These are phyloP conservation scores for Rasamsonia emersonii DNA, from an alignment of 2,329 filamentous ascomycete genomes.

Conservation along the genomic window DNA sequence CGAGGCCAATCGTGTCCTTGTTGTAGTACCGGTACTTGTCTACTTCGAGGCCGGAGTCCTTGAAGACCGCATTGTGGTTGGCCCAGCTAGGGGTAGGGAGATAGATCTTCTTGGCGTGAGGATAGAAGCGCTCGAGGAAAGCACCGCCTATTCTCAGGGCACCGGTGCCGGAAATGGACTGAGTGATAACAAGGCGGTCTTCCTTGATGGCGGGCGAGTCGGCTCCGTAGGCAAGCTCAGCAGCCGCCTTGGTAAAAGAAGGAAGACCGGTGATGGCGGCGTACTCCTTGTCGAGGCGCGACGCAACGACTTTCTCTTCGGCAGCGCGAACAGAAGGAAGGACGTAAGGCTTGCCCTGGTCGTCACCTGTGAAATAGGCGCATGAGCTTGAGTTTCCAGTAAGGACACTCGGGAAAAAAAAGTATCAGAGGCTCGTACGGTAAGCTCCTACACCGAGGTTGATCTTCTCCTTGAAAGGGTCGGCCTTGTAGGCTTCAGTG, in stretches of 20 bases:
- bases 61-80: slow-evolving; percentile 96
- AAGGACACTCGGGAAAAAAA: slow-evolving; percentile 1
- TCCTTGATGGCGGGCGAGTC: slow-evolving; percentile 67
- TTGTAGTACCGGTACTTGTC: slow-evolving; percentile 98
- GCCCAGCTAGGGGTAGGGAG: slow-evolving; percentile 95
- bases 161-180: slow-evolving; percentile 96
- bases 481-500: slow-evolving; percentile 98
- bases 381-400: not conserved
- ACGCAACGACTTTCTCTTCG: slow-evolving; percentile 74
- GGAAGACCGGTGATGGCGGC: slow-evolving; percentile 94
- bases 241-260: slow-evolving; percentile 86
- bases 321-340: slow-evolving; percentile 86
- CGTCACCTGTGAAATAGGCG: slow-evolving; percentile 48
- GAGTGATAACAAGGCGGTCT: slow-evolving; percentile 78
- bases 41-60: slow-evolving; percentile 81
- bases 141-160: slow-evolving; percentile 89
- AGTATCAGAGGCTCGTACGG: too few species aligned
- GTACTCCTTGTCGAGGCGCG: slow-evolving; percentile 89
- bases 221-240: slow-evolving; percentile 79
- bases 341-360: slow-evolving; percentile 95
- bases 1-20: slow-evolving; percentile 95
- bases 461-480: slow-evolving; percentile 90
- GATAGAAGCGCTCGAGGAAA: slow-evolving; percentile 88
- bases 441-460: slow-evolving; percentile 98
- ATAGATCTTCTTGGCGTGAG: slow-evolving; percentile 88